Evolutionary conservation across 306 rosid species (phyloP).

Genomic region (Spatholobus suberectus): DNA sequence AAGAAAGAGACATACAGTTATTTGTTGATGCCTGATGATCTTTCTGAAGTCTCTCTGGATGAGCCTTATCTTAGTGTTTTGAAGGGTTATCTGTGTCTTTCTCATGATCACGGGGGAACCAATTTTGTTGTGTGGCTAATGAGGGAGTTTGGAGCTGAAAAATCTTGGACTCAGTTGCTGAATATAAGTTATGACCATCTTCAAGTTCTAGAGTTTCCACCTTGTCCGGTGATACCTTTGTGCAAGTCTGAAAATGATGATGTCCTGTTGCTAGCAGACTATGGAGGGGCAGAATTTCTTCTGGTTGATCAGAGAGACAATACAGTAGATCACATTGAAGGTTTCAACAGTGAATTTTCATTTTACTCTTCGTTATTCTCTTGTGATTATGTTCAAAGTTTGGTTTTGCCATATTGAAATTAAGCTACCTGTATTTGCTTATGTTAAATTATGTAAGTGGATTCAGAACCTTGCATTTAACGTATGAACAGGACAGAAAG

Average conservation of each 20-base stretch:
- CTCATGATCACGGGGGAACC: background rate
- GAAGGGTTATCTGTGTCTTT: background rate
- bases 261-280: background rate
- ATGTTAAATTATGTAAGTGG: no score
- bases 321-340: background rate
- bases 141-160: background rate
- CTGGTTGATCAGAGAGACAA: background rate
- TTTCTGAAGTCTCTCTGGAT: background rate
- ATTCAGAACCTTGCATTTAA: background rate
- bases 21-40: background rate
- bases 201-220: background rate
- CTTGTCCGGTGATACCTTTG: background rate
- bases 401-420: background rate
- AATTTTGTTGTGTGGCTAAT: background rate
- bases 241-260: background rate
- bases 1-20: no score
- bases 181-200: background rate
- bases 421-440: no score
- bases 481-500: background rate
- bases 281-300: background rate
- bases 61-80: background rate
- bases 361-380: background rate
- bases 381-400: background rate
- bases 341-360: background rate
- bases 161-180: background rate